Conservation (phyloP, 2,329 filamentous ascomycete genomes). For the Ophiocordyceps camponoti-rufipedis region DNA sequence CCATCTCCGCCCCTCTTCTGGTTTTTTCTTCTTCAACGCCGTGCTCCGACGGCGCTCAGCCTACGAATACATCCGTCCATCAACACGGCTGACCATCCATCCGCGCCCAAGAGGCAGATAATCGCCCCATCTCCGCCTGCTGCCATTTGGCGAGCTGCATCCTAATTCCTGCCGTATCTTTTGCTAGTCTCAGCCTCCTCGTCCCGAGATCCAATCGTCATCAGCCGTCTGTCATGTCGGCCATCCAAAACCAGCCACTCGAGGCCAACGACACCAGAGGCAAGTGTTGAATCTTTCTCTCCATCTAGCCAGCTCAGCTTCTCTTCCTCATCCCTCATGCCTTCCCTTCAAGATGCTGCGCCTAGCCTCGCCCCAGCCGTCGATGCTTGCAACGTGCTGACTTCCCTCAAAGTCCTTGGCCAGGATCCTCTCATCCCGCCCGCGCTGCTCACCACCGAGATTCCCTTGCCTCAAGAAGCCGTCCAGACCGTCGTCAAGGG, state of each 20-base stretch:
- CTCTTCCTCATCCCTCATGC: neutral
- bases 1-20: neutral
- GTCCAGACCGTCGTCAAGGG: constrained; percentile 54
- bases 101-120: no score
- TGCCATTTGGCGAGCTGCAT: neutral
- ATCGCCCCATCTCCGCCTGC: neutral
- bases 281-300: constrained; percentile 9
- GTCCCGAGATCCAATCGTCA: neutral
- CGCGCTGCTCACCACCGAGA: constrained; percentile 69
- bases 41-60: no score
- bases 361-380: no score
- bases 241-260: constrained; percentile 20
- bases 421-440: constrained; percentile 90
- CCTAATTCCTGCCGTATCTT: neutral
- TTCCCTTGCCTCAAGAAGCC: constrained; percentile 49
- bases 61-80: no score
- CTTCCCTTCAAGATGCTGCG: neutral
- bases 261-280: constrained; percentile 26
- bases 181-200: neutral
- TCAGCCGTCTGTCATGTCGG: constrained; percentile 15
- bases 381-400: neutral
- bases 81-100: no score
- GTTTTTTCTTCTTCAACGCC: no score
- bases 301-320: neutral
- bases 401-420: constrained; percentile 48